Evolutionary conservation across 257 asterid species (phyloP).

Genomic region (Verbascum thapsus): DNA sequence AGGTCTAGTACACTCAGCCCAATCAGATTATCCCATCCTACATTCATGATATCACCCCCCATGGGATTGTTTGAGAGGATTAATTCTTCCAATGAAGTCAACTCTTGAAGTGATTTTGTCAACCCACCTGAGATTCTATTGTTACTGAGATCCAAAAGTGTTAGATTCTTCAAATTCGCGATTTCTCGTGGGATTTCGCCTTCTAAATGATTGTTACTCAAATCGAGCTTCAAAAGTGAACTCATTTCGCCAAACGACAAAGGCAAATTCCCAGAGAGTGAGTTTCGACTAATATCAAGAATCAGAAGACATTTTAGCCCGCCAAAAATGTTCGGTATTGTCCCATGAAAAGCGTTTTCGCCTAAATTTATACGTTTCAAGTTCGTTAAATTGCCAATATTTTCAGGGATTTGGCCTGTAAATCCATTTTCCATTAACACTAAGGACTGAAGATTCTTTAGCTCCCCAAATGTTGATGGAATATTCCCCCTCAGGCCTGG

Average conservation of each 20-base stretch:
- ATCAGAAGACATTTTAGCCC: conserved; percentile 59
- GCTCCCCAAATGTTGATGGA: conserved; percentile 57
- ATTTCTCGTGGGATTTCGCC: conserved; percentile 69
- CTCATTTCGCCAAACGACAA: conserved; percentile 49
- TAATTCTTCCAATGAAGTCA: conserved; percentile 67
- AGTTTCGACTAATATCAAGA: conserved; percentile 74
- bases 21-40: conserved; percentile 58
- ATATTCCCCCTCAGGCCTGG: conserved; percentile 67
- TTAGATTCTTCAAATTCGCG: conserved; percentile 51
- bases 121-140: conserved; percentile 70
- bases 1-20: conserved; percentile 58
- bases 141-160: conserved; percentile 73
- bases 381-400: conserved; percentile 51
- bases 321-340: conserved; percentile 56
- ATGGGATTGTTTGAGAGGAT: conserved; percentile 75
- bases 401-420: conserved; percentile 53
- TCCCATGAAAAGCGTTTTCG: conserved; percentile 51
- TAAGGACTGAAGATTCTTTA: conserved; percentile 67
- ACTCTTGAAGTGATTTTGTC: conserved; percentile 53
- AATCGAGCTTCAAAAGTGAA: conserved; percentile 78
- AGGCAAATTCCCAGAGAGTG: conserved; percentile 63
- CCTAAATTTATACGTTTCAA: conserved; percentile 65
- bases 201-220: conserved; percentile 54
- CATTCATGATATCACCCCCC: conserved; percentile 56
- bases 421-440: conserved; percentile 76